These are phyloP conservation scores for Saccharomycopsis vini DNA, from an alignment of 805 yeast species.

Conservation along the genomic window DNA sequence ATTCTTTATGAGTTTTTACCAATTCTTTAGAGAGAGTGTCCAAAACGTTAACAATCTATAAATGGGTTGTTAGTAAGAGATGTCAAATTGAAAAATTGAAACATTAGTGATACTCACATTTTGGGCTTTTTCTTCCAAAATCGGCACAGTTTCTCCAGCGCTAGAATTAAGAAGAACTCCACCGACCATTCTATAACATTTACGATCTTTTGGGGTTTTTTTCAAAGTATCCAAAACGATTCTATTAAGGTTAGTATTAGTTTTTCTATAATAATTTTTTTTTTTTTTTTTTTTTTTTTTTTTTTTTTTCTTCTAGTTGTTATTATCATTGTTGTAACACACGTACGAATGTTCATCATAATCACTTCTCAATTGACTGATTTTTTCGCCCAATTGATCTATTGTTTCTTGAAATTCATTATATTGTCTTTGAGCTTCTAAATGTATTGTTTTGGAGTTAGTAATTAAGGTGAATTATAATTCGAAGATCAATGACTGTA, in stretches of 20 bases:
- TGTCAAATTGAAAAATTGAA: slow-evolving; percentile 3
- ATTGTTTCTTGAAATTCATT: slow-evolving; percentile 43
- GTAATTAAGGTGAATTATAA: too few species aligned
- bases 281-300: too few species aligned
- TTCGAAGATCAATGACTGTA: too few species aligned
- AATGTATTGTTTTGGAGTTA: neutral
- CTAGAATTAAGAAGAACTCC: slow-evolving; percentile 81
- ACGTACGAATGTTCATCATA: slow-evolving; percentile 29
- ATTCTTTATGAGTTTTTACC: slow-evolving; percentile 28
- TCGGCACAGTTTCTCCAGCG: slow-evolving; percentile 65
- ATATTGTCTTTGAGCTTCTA: slow-evolving; percentile 40
- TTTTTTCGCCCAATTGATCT: slow-evolving; percentile 36
- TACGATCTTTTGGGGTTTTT: slow-evolving; percentile 47
- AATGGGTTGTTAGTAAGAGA: neutral
- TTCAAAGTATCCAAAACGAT: slow-evolving; percentile 52
- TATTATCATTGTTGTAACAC: too few species aligned
- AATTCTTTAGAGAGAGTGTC: slow-evolving; percentile 29
- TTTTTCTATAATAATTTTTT: too few species aligned
- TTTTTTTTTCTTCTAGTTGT: too few species aligned
- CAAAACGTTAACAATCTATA: slow-evolving; percentile 27
- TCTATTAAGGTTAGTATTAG: slow-evolving; percentile 18
- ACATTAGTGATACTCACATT: slow-evolving; percentile 29
- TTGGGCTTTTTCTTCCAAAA: slow-evolving; percentile 45
- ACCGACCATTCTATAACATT: slow-evolving; percentile 89
- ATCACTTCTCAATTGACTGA: slow-evolving; percentile 40